Evolutionary conservation across 768 basidiomycete species (phyloP), one percentile per base, ranked within the genome.

Genomic region (Trametes cinnabarina): DNA sequence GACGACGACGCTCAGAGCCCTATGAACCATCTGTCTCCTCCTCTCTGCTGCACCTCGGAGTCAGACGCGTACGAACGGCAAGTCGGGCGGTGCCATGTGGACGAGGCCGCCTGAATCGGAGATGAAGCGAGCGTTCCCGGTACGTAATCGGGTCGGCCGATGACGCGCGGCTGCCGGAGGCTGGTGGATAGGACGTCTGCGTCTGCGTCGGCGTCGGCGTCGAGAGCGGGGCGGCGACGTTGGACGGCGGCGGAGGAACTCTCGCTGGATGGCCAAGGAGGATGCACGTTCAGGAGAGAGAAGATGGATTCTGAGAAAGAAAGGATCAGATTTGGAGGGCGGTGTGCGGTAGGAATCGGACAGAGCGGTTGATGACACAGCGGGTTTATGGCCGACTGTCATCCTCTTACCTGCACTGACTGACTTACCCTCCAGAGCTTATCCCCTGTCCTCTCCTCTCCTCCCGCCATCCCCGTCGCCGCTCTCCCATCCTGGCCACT

Each of bases 311-410:
- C 22, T 44, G 26, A 8, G 34, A 8, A 12, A 25, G 22, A 17
- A 1, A 14, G 44, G 25, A 47, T 20, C 30, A 32, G 26, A n/a
- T 35, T 14, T n/a, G 23, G 10, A 14, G n/a, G 12, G 37, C 35
- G 12, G n/a, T 3, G 11, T 25, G 58, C 58, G 58, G 51, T 59
- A 52, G 58, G 58, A 58, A 46, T 58, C 57, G 57, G 57, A 51
- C 43, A 46, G 51, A 25, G 46, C 40, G 25, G 32, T 30, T 55
- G 58, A 60, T 60, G 58, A 60, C 58, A 60, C 52, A 60, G 40
- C 42, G 41, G 51, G 58, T 52, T 54, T 54, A 55, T 41, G 48
- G 41, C 19, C 22, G 15, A 2, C 42, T 44, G 58, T 60, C 58
- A 60, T 52, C 58, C 37, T 32, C 30, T 32, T 7, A 32, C 32